Conservation (phyloP, 2,329 filamentous ascomycete genomes). For the Mariannaea sp. region DNA sequence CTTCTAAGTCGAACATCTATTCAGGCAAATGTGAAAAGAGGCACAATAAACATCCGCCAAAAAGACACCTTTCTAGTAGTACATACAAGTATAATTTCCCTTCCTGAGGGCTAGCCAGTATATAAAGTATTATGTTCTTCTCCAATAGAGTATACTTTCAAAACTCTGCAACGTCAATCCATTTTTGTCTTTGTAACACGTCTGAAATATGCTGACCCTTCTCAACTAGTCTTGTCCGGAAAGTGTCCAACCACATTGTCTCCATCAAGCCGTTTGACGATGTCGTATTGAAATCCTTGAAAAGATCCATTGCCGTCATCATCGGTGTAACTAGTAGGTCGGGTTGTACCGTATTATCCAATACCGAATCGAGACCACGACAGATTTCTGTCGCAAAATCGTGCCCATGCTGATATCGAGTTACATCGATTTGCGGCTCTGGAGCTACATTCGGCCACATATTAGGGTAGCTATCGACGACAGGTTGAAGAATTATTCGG, state of each 20-base stretch:
- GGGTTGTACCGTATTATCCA: conserved; percentile 51
- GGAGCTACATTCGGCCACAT: conserved; percentile 47
- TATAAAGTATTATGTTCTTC: neutral
- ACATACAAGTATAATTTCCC: neutral
- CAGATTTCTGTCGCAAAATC: conserved; percentile 56
- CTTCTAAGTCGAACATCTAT: too few relatives aligned
- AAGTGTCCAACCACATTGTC: conserved; percentile 54
- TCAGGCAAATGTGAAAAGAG: too few relatives aligned
- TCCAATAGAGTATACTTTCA: conserved; percentile 8
- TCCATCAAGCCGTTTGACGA: conserved; percentile 51
- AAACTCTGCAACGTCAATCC: conserved; percentile 45
- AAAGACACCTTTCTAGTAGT: neutral
- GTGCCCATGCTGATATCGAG: conserved; percentile 50
- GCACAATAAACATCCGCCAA: too few relatives aligned
- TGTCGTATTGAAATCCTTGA: conserved; percentile 44
- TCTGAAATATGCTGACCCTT: conserved; percentile 50
- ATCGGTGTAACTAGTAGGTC: conserved; percentile 53
- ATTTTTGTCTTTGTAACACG: conserved; percentile 46
- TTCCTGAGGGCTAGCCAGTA: neutral
- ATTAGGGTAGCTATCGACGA: conserved; percentile 47
- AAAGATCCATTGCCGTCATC: conserved; percentile 50
- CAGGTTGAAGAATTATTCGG: conserved; percentile 49
- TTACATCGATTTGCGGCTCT: conserved; percentile 48
- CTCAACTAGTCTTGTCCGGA: conserved; percentile 45
- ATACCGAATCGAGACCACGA: conserved; percentile 54